Conservation (phyloP, 78 protist species). For the Dictyostelium citrinum region DNA sequence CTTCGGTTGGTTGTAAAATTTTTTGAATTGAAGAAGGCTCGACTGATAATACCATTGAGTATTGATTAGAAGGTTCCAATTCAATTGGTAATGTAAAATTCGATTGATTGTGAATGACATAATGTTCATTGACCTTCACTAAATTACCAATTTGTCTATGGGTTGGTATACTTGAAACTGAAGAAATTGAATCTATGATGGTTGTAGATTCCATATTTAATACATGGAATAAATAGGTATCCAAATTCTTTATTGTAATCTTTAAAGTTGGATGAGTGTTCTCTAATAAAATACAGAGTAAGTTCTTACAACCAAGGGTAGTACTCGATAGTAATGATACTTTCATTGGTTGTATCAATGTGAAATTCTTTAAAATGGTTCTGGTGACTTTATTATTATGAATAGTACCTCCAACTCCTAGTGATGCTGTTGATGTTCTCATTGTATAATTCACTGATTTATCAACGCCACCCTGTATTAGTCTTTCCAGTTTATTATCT, state of each 20-base stretch:
- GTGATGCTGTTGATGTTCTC: neutral
- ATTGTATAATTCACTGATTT: neutral
- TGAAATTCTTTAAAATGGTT: slow-evolving; percentile 15
- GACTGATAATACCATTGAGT: slow-evolving; percentile 21
- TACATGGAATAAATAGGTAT: slow-evolving; percentile 48
- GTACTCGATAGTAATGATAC: neutral
- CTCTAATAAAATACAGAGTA: slow-evolving; percentile 8
- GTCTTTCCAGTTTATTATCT: slow-evolving; percentile 36
- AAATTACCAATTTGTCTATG: slow-evolving; percentile 49
- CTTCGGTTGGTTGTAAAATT: slow-evolving; percentile 8
- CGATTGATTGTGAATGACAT: neutral
- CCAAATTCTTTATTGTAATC: neutral
- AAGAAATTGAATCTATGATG: neutral
- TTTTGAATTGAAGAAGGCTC: slow-evolving; percentile 30
- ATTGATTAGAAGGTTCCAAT: neutral
- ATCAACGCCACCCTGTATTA: neutral
- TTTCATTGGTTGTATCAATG: slow-evolving; percentile 59
- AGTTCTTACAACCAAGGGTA: slow-evolving; percentile 4
- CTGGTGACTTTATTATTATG: neutral
- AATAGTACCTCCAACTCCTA: neutral
- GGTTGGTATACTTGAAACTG: neutral
- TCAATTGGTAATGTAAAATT: neutral
- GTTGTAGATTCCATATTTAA: slow-evolving; percentile 29
- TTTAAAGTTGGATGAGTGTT: slow-evolving; percentile 30
- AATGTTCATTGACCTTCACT: slow-evolving; percentile 25